phyloP scores from a whole-genome alignment of 139 green algal species.

The Micractinium sp. region DNA sequence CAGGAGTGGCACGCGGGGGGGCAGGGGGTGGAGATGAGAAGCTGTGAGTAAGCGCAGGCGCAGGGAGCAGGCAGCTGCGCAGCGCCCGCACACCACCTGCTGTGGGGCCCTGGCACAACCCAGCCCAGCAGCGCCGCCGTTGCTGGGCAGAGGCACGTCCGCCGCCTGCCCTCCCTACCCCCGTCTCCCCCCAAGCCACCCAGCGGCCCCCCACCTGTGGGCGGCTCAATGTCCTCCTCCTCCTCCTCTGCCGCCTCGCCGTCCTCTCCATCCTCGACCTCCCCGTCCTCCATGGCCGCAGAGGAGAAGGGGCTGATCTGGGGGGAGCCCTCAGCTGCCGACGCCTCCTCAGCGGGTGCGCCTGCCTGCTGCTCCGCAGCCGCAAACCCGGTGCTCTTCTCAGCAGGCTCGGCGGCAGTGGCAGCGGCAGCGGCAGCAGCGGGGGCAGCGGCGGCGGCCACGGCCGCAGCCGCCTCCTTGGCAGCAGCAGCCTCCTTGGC shows the following conservation, averaged over 20 bases:
- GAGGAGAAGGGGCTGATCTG: constrained; percentile 29
- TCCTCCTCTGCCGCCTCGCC: constrained; percentile 11
- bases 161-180: background rate
- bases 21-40: background rate
- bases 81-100: background rate
- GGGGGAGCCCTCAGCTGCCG: background rate
- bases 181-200: background rate
- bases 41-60: background rate
- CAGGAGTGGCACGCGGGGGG: background rate
- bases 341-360: background rate
- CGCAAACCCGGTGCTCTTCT: constrained; percentile 20
- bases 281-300: background rate
- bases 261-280: constrained; percentile 19
- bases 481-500: constrained; percentile 11
- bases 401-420: constrained; percentile 22
- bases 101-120: too few relatives aligned
- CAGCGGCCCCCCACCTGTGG: constrained; percentile 5
- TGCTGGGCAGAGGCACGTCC: background rate
- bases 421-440: background rate
- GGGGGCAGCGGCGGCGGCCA: background rate
- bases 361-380: background rate
- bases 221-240: constrained; percentile 26
- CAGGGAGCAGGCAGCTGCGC: too few relatives aligned
- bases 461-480: background rate
- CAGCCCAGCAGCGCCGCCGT: background rate